A percentile compares a stretch with the other conserved stretches of the same genome.
These are phyloP conservation scores for Nitzschia sp. DNA, from an alignment of 108 stramenopile species.

Conservation along the genomic window DNA sequence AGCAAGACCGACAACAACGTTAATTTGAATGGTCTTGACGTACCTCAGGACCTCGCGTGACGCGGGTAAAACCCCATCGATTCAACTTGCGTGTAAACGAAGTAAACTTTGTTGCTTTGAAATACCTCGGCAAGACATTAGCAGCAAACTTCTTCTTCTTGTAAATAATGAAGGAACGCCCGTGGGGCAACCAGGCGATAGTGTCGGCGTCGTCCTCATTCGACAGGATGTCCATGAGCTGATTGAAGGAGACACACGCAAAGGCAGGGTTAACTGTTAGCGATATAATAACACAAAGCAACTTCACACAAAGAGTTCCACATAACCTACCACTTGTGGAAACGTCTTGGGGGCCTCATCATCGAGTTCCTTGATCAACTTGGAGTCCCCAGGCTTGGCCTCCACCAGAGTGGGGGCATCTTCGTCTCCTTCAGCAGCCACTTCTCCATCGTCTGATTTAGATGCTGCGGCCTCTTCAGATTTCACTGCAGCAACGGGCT, in stretches of 20 bases:
- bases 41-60: constrained; percentile 62
- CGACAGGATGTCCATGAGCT: constrained; percentile 48
- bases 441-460: neutral
- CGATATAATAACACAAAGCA: neutral
- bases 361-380: constrained; percentile 32
- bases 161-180: constrained; percentile 50
- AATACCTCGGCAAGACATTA: constrained; percentile 78
- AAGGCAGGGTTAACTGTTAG: neutral
- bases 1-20: too few relatives aligned
- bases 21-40: constrained; percentile 16
- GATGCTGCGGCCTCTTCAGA: neutral
- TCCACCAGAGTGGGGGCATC: constrained; percentile 19
- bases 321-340: constrained; percentile 40
- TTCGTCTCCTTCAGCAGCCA: neutral
- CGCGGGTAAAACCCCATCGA: constrained; percentile 62
- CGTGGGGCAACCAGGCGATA: constrained; percentile 57
- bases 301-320: neutral
- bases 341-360: constrained; percentile 53
- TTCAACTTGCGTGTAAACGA: constrained; percentile 72
- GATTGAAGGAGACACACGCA: neutral
- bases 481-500: neutral
- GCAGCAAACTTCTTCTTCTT: constrained; percentile 58
- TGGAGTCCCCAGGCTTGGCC: constrained; percentile 17
- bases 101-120: constrained; percentile 88
- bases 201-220: constrained; percentile 39